Conservation (phyloP, 306 rosid genomes). For the Lathyrus sativus region DNA sequence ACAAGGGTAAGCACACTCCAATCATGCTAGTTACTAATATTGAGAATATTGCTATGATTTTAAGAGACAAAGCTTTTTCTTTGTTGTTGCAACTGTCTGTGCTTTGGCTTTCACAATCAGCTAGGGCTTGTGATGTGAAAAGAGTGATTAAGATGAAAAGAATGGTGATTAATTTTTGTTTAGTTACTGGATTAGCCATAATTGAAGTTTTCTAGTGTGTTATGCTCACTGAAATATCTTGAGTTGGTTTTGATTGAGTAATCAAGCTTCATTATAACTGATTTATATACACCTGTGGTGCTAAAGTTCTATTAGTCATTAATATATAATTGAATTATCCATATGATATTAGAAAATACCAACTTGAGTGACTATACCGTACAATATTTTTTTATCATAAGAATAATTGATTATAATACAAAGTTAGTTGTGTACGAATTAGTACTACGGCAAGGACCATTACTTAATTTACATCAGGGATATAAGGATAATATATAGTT, state of each 20-base stretch:
- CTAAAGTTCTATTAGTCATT: neutral
- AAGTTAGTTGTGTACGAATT: conserved; percentile 6
- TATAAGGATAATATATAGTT: conserved; percentile 1
- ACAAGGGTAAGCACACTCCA: conserved; percentile 56
- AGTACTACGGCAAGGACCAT: conserved; percentile 26
- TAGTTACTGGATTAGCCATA: conserved; percentile 26
- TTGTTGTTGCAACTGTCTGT: conserved; percentile 52
- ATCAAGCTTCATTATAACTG: too few relatives aligned
- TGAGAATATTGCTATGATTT: conserved; percentile 60
- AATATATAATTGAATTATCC: neutral
- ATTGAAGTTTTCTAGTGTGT: neutral
- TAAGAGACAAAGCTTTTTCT: conserved; percentile 50
- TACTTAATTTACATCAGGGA: neutral
- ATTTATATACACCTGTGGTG: neutral
- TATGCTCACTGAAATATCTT: neutral
- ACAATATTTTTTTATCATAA: neutral
- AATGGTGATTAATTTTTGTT: conserved; percentile 29
- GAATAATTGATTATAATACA: neutral
- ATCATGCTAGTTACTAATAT: conserved; percentile 62
- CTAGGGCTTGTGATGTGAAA: conserved; percentile 26
- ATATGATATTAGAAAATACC: neutral
- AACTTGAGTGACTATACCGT: conserved; percentile 11
- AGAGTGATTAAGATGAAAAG: conserved; percentile 39
- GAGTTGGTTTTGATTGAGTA: too few relatives aligned
- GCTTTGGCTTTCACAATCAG: conserved; percentile 40